Evolutionary conservation across 306 rosid genomes (phyloP), one percentile per base, ranked within the genome.

Genomic region (Abrus pulchellus): DNA sequence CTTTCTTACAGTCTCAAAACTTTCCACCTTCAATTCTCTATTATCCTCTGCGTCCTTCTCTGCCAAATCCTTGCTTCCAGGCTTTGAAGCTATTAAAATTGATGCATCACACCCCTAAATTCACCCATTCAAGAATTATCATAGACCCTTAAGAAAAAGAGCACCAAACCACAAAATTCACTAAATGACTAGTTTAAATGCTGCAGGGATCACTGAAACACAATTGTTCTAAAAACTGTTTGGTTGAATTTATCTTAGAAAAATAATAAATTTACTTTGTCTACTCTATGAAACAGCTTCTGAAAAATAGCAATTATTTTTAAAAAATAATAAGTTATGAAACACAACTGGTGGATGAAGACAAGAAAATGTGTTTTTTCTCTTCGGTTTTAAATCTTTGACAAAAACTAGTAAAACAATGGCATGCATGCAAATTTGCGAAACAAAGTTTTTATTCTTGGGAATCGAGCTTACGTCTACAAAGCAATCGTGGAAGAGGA

Each of bases 401-500:
- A 14, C 29, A 73, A 20, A 32, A 32, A 75, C 12, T 27, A 44
- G 47, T 12, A 76, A 50, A 82, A 54, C 59, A 82, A 41, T 52
- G 70, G 72, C 70, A 82, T 62, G 88, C 80, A 79, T 72, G 62
- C 12, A 77, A 74, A 33, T 27, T 20, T 20, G 20, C 20, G 0
- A 20, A 20, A 12, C 12, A 30, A 53, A 60, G 75, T 62, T 53
- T 27, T 20, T 62, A 0, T 43, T 5, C 10, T 1, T 4, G 20
- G 9, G 78, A 77, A 68, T 65, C 74, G 55, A 9, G 36, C 81
- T 82, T 89, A 94, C 98, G 87, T 90, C 94, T 5, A 94, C 97
- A 82, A 94, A 91, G 87, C 98, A 94, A 84, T 94, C 98, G 54
- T 94, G 98, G 87, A 91, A 92, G 86, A 94, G 88, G 20, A 94